Evolutionary conservation across 768 basidiomycete genomes (phyloP).

Genomic region (Daedaleopsis sinensis): DNA sequence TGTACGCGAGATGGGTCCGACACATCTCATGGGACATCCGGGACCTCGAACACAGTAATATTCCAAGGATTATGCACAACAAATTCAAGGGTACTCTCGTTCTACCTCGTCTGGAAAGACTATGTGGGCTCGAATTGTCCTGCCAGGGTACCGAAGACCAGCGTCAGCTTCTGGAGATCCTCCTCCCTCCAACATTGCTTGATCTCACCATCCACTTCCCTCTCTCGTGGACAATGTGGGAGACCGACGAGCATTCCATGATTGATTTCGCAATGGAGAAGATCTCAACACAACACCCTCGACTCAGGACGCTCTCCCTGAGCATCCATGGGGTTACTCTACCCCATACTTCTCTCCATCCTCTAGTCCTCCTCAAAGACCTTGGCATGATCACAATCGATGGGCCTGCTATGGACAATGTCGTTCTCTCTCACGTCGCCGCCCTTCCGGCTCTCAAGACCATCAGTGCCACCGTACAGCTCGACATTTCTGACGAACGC

Average conservation of each 20-base stretch:
- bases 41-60: not conserved
- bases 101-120: not conserved
- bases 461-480: no score
- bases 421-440: not conserved
- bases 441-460: not conserved
- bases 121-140: not conserved
- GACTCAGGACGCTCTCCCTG: no score
- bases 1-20: not conserved
- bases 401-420: not conserved
- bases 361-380: no score
- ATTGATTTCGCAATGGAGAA: no score
- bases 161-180: not conserved
- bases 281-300: no score
- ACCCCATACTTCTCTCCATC: no score
- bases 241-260: no score
- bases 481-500: no score
- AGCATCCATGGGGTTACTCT: no score
- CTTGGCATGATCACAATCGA: no score
- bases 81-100: not conserved
- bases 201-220: not conserved
- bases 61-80: not conserved
- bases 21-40: not conserved
- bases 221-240: not conserved
- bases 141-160: not conserved
- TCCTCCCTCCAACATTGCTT: not conserved